Evolutionary conservation across 1,139 yeast species (phyloP), one percentile per base, ranked within the genome.

Genomic region (Saccharomycopsis hybrid): DNA sequence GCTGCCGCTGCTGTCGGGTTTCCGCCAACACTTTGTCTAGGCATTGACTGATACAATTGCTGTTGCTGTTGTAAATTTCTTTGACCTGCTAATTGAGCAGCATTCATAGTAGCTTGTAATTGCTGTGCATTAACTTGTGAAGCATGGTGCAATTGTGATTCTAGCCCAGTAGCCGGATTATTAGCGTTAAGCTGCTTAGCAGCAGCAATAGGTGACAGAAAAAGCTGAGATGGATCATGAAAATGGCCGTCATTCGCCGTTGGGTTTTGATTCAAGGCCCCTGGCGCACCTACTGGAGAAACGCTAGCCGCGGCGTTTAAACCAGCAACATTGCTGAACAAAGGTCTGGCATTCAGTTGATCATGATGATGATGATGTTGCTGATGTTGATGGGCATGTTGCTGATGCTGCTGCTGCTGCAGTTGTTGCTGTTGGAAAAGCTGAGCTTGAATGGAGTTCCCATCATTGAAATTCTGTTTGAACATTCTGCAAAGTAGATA

Each of bases 31-130:
- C 18, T 24, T 5, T n/a, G 9, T 24, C 5, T 9, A 8, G 39
- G 39, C 5, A 24, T 11, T 9, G 39, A 24, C 31, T 42, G 44
- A 30, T 33, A 35, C 25, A 31, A 32, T 11, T 42, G 46, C 27
- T 41, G 42, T 11, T 39, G 43, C 27, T 47, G 50, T 4, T 31
- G 31, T 24, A 42, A 32, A 35, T 37, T 37, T 27, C 53, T 46
- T 46, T 53, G 52, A 5, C 55, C 55, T 9, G 52, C 55, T 28
- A 53, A 44, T 33, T 50, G 52, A 13, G 55, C 55, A 13, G 55
- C 55, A 35, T 50, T 50, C 54, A 53, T 48, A 13, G 55, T 53
- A 5, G 54, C 54, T 32, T 53, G 55, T 13, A 53, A 44, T 44
- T 53, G 55, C 39, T 53, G 55, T 8, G 36, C 51, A 41, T 37